phyloP scores from a whole-genome alignment of 2,329 filamentous ascomycete genomes.

The Pseudogymnoascus sp. region DNA sequence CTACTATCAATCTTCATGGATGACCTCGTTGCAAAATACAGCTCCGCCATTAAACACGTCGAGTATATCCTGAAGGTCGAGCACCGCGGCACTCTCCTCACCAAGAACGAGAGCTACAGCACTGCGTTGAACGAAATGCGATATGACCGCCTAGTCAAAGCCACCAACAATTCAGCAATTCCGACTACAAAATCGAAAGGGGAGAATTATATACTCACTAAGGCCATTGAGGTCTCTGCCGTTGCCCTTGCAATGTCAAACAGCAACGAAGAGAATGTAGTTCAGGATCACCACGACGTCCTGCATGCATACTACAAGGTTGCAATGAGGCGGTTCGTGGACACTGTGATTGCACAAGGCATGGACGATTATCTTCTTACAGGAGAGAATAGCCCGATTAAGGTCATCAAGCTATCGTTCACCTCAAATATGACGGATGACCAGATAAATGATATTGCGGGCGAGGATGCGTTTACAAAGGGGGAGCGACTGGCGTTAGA shows the following conservation, averaged over 20 bases:
- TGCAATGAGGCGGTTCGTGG: conserved; percentile 51
- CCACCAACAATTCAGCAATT: background rate
- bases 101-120: conserved; percentile 45
- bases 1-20: conserved; percentile 16
- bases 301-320: conserved; percentile 55
- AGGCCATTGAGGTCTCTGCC: background rate
- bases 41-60: conserved; percentile 38
- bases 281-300: conserved; percentile 50
- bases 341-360: conserved; percentile 52
- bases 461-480: conserved; percentile 37
- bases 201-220: background rate
- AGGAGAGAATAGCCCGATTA: conserved; percentile 41
- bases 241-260: background rate
- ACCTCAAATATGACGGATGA: conserved; percentile 39
- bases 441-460: conserved; percentile 48
- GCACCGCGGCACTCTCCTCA: conserved; percentile 35
- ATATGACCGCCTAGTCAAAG: background rate
- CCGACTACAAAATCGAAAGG: background rate
- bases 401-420: conserved; percentile 42
- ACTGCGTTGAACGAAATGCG: conserved; percentile 23
- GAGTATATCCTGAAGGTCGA: conserved; percentile 46
- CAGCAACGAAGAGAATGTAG: conserved; percentile 30
- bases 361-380: conserved; percentile 45
- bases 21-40: conserved; percentile 36
- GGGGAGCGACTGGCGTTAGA: background rate